Conservation (phyloP, 306 rosid species). For the Acacia melanoxylon region DNA sequence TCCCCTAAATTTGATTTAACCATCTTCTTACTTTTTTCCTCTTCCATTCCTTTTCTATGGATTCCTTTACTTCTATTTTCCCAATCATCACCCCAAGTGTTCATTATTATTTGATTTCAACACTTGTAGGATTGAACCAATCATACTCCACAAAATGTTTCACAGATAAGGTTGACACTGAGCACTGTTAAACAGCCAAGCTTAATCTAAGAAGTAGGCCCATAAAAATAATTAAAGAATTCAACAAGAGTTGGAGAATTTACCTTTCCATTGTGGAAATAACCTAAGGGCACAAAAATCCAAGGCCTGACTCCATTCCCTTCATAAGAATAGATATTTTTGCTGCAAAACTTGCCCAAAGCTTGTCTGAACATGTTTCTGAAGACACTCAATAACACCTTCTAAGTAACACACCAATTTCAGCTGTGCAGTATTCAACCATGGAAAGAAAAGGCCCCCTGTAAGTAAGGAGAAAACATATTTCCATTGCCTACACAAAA, state of each 20-base stretch:
- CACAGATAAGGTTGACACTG: not conserved
- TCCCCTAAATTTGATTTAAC: not conserved
- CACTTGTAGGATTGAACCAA: not conserved
- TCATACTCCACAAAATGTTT: not conserved
- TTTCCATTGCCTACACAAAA: not conserved
- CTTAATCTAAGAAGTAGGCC: slow-evolving; percentile 3
- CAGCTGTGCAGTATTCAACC: not conserved
- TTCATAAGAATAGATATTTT: slow-evolving; percentile 40
- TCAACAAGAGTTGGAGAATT: slow-evolving; percentile 2
- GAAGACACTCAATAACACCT: not conserved
- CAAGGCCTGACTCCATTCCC: slow-evolving; percentile 47
- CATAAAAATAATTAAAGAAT: slow-evolving; percentile 10
- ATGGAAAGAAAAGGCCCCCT: not conserved
- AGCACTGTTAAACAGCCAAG: slow-evolving; percentile 8
- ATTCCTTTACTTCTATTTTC: not conserved
- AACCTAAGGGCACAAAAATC: slow-evolving; percentile 46
- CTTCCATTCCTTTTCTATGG: not conserved
- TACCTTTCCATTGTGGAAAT: slow-evolving; percentile 70
- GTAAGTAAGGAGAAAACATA: not conserved
- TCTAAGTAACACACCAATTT: slow-evolving; percentile 9
- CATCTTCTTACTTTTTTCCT: not conserved
- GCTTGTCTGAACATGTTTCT: slow-evolving; percentile 65
- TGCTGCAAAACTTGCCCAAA: slow-evolving; percentile 47
- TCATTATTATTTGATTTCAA: not conserved
- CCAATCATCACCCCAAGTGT: not conserved